phyloP scores from a whole-genome alignment of 257 asterid genomes.

The Forsythia viridissima region DNA sequence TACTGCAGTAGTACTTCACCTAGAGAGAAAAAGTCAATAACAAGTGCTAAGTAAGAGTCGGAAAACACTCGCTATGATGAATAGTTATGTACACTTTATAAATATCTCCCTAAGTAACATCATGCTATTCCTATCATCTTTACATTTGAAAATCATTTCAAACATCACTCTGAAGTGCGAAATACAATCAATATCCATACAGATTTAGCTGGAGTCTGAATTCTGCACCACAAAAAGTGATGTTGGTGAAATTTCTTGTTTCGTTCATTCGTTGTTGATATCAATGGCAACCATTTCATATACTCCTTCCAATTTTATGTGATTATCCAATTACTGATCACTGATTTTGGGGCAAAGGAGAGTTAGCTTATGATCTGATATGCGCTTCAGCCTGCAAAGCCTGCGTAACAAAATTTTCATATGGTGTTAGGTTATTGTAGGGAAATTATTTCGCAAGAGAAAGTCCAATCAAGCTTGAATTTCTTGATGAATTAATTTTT shows the following conservation, averaged over 20 bases:
- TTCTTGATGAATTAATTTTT: background rate
- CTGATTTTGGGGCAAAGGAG: constrained; percentile 34
- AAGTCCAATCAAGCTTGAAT: background rate
- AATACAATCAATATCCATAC: background rate
- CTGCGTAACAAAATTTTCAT: constrained; percentile 38
- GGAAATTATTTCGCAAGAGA: background rate
- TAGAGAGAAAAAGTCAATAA: no score
- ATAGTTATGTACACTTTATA: no score
- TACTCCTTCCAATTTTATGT: background rate
- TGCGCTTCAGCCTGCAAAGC: constrained; percentile 61
- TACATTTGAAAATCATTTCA: background rate
- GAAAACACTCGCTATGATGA: no score
- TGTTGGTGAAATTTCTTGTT: background rate
- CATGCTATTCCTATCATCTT: background rate
- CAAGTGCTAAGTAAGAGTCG: no score
- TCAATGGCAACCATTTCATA: background rate
- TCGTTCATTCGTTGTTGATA: background rate
- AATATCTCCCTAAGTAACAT: background rate
- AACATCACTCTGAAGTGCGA: no score
- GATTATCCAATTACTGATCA: constrained; percentile 27
- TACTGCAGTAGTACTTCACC: no score
- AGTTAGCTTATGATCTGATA: constrained; percentile 27
- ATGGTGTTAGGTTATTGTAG: background rate
- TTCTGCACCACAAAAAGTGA: background rate
- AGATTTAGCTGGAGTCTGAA: background rate